These are phyloP conservation scores for Aschersonia sp. DNA, from an alignment of 2,329 filamentous ascomycete genomes.

Conservation along the genomic window DNA sequence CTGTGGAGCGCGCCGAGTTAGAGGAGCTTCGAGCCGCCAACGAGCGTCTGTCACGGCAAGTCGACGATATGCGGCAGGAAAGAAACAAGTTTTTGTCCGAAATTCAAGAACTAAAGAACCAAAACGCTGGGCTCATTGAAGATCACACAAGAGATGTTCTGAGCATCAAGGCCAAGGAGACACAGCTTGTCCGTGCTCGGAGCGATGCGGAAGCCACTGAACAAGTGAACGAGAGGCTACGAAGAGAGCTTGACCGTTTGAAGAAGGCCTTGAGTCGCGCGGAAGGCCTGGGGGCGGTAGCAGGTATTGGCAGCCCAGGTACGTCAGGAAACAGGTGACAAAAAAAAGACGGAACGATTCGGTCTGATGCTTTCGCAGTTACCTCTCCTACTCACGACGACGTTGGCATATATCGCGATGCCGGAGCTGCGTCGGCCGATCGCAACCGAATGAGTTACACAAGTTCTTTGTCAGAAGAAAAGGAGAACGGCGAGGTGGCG, in stretches of 20 bases:
- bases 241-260: conserved; percentile 79
- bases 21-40: conserved; percentile 77
- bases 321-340: conserved; percentile 1
- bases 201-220: conserved; percentile 84
- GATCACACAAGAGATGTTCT: conserved; percentile 92
- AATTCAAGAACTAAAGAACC: conserved; percentile 87
- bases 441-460: conserved; percentile 45
- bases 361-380: conserved; percentile 10
- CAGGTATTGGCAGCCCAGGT: conserved; percentile 24
- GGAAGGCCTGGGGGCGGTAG: conserved; percentile 30
- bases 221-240: conserved; percentile 67
- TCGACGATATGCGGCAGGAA: conserved; percentile 71
- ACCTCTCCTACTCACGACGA: conserved; percentile 44
- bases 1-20: conserved; percentile 80
- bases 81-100: conserved; percentile 70
- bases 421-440: conserved; percentile 21
- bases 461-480: conserved; percentile 59
- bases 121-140: conserved; percentile 92
- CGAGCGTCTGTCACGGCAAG: conserved; percentile 58
- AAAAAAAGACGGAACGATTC: not conserved
- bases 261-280: conserved; percentile 68
- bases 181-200: conserved; percentile 80
- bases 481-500: conserved; percentile 49
- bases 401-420: conserved; percentile 42
- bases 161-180: conserved; percentile 96